Base-by-base conservation (phyloP, 1,139 yeast species). In the Yamadazyma aaseri region DNA sequence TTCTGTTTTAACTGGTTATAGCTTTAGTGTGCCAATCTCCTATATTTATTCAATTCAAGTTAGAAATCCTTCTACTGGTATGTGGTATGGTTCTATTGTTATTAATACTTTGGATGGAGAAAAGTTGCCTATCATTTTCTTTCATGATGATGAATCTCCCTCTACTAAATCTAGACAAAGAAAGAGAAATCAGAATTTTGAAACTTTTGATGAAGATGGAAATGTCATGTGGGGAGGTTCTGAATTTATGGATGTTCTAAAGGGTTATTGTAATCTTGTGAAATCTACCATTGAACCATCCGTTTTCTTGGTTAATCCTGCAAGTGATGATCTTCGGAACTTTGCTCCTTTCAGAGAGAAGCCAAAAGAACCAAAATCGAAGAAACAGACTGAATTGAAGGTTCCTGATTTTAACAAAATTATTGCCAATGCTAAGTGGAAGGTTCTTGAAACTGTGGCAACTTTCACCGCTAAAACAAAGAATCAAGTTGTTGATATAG, bases 21-120 rank as follows among this genome's bases (percentile, higher is more conserved):
- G 86, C 9, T 86, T 85, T 57, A 73, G 80, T 12, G 55, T 81
- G 16, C 72, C 81, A 1, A 57, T 87, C 8, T 60, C 75, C 17
- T 76, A 71, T 39, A 56, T 92, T 3, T 90, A 81, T 55, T 84
- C 95, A 17, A 68, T 92, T 29, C 96, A 90, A 55, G 74, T 84
- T 8, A 72, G 97, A 38, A 81, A 81, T 5, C 96, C 97, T 2
- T 79, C 89, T 1, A 63, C 73, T 15, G 94, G 96, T 1, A 83
- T 86, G 81, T 92, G 97, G 96, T 77, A 77, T 61, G 99, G 99
- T 0, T 85, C 95, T 0, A 63, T 90, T 13, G 67, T 87, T 2
- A 60, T 90, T 29, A 83, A 87, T 57, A 73, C 86, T 4, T 74
- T 77, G 42, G 80, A 76, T 33, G 85, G 82, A 31, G 83, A 85